Evolutionary conservation across 768 basidiomycete species (phyloP), one percentile per base, ranked within the genome.

Genomic region (Clitopilus hobsonii): DNA sequence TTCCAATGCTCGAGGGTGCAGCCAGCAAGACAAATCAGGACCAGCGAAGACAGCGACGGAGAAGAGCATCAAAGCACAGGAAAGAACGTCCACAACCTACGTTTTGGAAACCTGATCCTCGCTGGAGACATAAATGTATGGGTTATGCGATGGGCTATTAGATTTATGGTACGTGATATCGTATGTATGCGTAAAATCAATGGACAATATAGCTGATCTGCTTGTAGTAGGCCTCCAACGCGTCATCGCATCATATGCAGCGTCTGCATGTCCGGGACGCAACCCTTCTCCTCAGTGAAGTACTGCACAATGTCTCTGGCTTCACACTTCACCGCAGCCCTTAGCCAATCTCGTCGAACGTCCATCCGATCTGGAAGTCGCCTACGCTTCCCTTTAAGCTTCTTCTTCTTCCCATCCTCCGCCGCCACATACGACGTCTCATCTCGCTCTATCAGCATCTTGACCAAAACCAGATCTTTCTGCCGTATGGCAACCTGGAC

Each of bases 291-390:
- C 47, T 69, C 67, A 54, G 78, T 80, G 25, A 94, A 70, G 62
- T 89, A 94, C 51, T 87, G 74, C 51, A 83, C 80, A 32, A 94
- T 87, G 56, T 89, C 85, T 52, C 75, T 74, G 6, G 90, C 89
- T 51, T 81, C 75, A 54, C 72, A 75, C 61, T 77, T 80, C 11
- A 91, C 82, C 1, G 91, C 92, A 5, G 69, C 67, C 61, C 74
- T 84, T 50, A 93, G 65, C 86, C 92, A 84, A 26, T 71, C 76
- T 5, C 71, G 66, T 38, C 74, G 80, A 1, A 83, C 75, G 32
- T 66, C 57, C 5, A 89, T 70, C 52, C 88, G 72, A 66, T 91
- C 89, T 61, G 78, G 77, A 41, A 88, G 58, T 64, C 71, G 81
- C 55, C 81, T 71, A 54, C 75, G 73, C 67, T 88, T 88, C 47